Base-by-base conservation (phyloP, 805 yeast species). In the Wickerhamiella parazyma region DNA sequence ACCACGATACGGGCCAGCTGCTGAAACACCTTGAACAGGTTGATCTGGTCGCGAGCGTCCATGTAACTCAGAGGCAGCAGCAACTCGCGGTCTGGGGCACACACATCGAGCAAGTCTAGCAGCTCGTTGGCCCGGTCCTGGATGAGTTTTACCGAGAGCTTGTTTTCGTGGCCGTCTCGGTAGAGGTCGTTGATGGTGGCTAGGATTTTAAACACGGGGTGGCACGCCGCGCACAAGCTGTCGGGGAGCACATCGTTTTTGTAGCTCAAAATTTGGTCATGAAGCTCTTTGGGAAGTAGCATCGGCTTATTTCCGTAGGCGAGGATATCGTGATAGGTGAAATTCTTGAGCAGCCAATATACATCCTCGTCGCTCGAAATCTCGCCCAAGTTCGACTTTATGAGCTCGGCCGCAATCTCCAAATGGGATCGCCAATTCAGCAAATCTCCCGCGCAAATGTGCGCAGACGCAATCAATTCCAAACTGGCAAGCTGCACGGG, bases 361-460 rank as follows among this genome's bases (percentile, higher is more conserved):
- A 77, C 62, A 49, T 75, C 78, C 49, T 72, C 72, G 53, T 71
- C 69, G 26, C 63, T 65, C 50, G 69, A 70, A 59, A 76, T 68
- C 31, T 59, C 61, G 36, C 60, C 56, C 17, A 79, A 59, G 48
- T 76, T 69, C 42, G 65, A 58, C 44, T 67, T 64, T 31, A 83
- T 71, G 21, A 82, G 62, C 46, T 71, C 71, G 37, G 83, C 77
- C 2, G 86, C 86, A 69, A 75, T 70, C 34, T 69, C 68, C 45
- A 83, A 63, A 52, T 78, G 73, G 21, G 72, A 67, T 2, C 79
- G 71, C 94, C 94, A 83, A 54, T 76, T 73, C 29, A 69, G 69
- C 33, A 80, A 84, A 57, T 83, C 93, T 6, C 94, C 94, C 49
- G 76, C 72, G 60, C 89, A 82, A 42, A 83, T 80, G 55, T 81